These are phyloP conservation scores for Saccharomycopsis sp. DNA, from an alignment of 805 yeast genomes.

Conservation along the genomic window DNA sequence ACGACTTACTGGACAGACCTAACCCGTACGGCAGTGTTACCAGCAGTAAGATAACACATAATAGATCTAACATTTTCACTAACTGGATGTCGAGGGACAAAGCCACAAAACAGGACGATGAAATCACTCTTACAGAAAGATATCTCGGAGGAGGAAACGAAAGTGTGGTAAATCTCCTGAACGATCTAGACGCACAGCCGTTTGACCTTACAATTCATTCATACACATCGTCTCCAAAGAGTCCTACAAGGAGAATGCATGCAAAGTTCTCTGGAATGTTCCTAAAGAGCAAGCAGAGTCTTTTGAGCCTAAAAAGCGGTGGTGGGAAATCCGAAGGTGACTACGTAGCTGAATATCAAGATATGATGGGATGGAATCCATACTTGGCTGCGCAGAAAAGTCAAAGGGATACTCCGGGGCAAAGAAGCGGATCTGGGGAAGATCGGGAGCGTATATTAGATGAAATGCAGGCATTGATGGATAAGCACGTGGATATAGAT, in stretches of 20 bases:
- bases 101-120: not conserved
- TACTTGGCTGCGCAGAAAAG: conserved; percentile 1
- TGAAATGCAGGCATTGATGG: not conserved
- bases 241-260: not conserved
- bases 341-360: not conserved
- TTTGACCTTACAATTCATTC: not conserved
- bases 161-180: not conserved
- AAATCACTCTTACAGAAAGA: not conserved
- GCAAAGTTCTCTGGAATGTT: not conserved
- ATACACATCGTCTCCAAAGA: not conserved
- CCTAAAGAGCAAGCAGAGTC: not conserved
- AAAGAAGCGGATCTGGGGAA: not conserved
- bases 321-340: not conserved
- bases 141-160: not conserved
- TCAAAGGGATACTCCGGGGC: not conserved
- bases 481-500: not conserved
- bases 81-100: not conserved
- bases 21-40: not conserved
- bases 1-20: not conserved
- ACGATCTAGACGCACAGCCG: not conserved
- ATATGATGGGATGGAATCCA: conserved; percentile 5
- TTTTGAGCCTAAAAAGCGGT: not conserved
- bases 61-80: not conserved
- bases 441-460: not conserved
- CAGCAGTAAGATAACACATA: not conserved